These are phyloP conservation scores for Scleromitrula shiraiana DNA, from an alignment of 2,329 filamentous ascomycete genomes.

Conservation along the genomic window DNA sequence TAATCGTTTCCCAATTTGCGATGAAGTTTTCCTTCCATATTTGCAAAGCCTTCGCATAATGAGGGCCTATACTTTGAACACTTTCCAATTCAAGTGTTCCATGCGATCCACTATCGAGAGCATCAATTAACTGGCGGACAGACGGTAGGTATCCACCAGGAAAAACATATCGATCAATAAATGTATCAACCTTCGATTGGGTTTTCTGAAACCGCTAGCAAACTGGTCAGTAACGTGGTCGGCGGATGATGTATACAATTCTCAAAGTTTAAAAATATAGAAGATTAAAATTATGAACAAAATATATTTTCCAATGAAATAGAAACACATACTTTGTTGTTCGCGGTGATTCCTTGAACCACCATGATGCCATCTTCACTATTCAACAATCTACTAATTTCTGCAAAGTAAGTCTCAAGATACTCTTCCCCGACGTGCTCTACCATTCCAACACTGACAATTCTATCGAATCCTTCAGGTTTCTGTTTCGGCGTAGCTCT, in stretches of 20 bases:
- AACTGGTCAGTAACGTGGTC: neutral
- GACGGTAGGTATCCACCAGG: conserved; percentile 61
- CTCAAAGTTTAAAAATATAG: too few species aligned
- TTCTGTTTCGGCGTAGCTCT: conserved; percentile 46
- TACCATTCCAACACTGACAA: conserved; percentile 67
- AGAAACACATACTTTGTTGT: conserved; percentile 28
- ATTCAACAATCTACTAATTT: conserved; percentile 50
- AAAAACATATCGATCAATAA: conserved; percentile 68
- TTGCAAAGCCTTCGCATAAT: conserved; percentile 59
- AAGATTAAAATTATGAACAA: too few species aligned
- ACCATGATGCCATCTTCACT: conserved; percentile 57
- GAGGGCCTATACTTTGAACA: conserved; percentile 62
- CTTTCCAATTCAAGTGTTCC: conserved; percentile 55
- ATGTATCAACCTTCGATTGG: conserved; percentile 28
- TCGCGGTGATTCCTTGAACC: conserved; percentile 65
- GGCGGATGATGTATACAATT: too few species aligned
- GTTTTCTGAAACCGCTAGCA: conserved; percentile 10
- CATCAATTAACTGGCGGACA: conserved; percentile 43
- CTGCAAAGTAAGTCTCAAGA: conserved; percentile 55
- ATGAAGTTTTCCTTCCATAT: conserved; percentile 61
- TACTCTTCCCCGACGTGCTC: conserved; percentile 62
- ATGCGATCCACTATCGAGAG: conserved; percentile 50
- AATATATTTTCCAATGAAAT: neutral
- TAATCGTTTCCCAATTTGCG: conserved; percentile 48
- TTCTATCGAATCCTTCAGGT: conserved; percentile 50